These are phyloP conservation scores for Macrolepiota dolichaula DNA, from an alignment of 768 basidiomycete genomes.

Conservation along the genomic window DNA sequence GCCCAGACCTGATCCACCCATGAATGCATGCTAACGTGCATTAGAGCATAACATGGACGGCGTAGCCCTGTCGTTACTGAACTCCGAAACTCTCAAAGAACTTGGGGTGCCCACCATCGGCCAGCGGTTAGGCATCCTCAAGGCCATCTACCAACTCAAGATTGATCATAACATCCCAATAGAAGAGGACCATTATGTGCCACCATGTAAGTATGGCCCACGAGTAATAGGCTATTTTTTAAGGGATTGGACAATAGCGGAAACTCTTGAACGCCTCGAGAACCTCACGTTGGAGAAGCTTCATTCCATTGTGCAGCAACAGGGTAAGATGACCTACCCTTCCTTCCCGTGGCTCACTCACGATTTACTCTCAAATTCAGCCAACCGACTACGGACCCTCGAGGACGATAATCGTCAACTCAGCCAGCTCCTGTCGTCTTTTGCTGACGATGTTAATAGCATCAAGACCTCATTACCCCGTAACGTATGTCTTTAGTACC, in stretches of 20 bases:
- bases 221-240: background rate
- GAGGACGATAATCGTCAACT: conserved; percentile 80
- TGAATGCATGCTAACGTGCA: background rate
- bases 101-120: conserved; percentile 89
- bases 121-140: conserved; percentile 88
- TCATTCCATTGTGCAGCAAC: conserved; percentile 64
- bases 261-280: conserved; percentile 27
- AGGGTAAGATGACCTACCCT: conserved; percentile 45
- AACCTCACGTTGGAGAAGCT: conserved; percentile 63
- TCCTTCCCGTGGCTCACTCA: background rate
- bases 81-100: conserved; percentile 80
- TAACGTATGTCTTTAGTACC: conserved; percentile 27
- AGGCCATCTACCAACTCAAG: conserved; percentile 89
- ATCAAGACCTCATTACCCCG: conserved; percentile 36
- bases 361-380: conserved; percentile 32
- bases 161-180: conserved; percentile 78
- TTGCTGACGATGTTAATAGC: conserved; percentile 63
- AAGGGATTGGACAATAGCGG: conserved; percentile 22
- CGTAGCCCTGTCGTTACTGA: conserved; percentile 81
- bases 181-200: conserved; percentile 81
- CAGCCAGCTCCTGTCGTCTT: conserved; percentile 54
- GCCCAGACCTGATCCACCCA: conserved; percentile 20
- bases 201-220: conserved; percentile 63
- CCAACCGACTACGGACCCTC: conserved; percentile 59
- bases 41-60: conserved; percentile 88